Evolutionary conservation across 2,329 filamentous ascomycete genomes (phyloP).

Genomic region (Colletotrichum lini): DNA sequence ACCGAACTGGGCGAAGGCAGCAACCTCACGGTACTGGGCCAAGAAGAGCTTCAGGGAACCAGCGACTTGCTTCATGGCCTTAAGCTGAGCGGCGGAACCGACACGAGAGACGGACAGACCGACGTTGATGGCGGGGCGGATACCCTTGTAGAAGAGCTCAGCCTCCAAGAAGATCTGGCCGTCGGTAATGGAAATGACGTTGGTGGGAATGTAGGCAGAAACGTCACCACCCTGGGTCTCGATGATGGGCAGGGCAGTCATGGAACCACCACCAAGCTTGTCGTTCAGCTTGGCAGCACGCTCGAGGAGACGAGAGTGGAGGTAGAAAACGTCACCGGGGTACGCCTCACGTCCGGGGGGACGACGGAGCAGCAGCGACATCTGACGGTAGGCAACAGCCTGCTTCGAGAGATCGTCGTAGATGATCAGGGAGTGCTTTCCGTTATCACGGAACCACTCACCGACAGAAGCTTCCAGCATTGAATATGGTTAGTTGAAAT

Average conservation of each 20-base stretch:
- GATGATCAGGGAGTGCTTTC: constrained; percentile 90
- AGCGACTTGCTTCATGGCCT: constrained; percentile 99
- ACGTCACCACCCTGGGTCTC: constrained; percentile 99
- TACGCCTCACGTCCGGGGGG: constrained; percentile 99
- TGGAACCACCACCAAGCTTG: constrained; percentile 93
- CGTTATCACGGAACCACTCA: constrained; percentile 86
- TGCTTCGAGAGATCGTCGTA: constrained; percentile 98
- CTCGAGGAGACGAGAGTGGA: constrained; percentile 99
- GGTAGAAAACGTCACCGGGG: constrained; percentile 99
- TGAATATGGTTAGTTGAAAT: too few species aligned
- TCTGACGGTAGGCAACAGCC: constrained; percentile 97
- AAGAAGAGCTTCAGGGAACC: constrained; percentile 99
- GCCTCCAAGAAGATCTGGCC: constrained; percentile 99
- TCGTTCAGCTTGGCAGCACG: constrained; percentile 99
- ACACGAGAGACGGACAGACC: constrained; percentile 99
- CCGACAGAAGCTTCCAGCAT: constrained; percentile 71
- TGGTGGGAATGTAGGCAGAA: constrained; percentile 99
- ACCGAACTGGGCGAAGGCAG: constrained; percentile 99
- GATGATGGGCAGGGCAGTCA: constrained; percentile 97
- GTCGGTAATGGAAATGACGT: constrained; percentile 99
- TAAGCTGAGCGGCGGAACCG: constrained; percentile 98
- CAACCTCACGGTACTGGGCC: constrained; percentile 99
- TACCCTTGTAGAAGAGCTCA: constrained; percentile 99
- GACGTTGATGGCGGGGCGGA: constrained; percentile 99
- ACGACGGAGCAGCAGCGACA: constrained; percentile 97